Evolutionary conservation across 2,329 filamentous ascomycete genomes (phyloP).

Genomic region (Acrocalymma vagum): DNA sequence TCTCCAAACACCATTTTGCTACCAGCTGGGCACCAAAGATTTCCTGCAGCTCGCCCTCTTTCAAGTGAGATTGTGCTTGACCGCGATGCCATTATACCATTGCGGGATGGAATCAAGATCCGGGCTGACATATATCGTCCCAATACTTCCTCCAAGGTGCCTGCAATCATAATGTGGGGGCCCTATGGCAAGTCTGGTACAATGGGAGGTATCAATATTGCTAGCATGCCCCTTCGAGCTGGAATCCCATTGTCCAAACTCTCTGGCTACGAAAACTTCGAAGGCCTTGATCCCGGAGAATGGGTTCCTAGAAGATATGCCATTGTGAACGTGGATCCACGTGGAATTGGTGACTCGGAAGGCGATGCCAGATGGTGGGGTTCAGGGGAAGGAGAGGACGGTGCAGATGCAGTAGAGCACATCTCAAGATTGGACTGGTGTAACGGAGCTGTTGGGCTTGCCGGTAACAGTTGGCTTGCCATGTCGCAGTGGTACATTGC

Average conservation of each 20-base stretch:
- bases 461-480: conserved; percentile 56
- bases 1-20: too few relatives aligned
- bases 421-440: conserved; percentile 54
- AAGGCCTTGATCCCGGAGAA: conserved; percentile 49
- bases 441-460: conserved; percentile 52
- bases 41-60: too few relatives aligned
- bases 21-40: too few relatives aligned
- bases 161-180: conserved; percentile 54
- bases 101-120: conserved; percentile 16
- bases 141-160: conserved; percentile 40
- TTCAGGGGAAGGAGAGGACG: conserved; percentile 49
- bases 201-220: neutral
- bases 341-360: conserved; percentile 37
- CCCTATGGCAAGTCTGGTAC: conserved; percentile 53
- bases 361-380: conserved; percentile 22
- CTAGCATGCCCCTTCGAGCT: neutral
- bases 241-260: conserved; percentile 3
- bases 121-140: conserved; percentile 25
- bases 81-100: neutral
- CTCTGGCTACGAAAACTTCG: conserved; percentile 47
- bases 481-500: conserved; percentile 52
- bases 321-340: conserved; percentile 36
- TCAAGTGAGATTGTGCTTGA: conserved; percentile 1
- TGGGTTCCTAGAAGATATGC: conserved; percentile 41
- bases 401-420: conserved; percentile 51